Evolutionary conservation across 2,329 filamentous ascomycete species (phyloP), one percentile per base, ranked within the genome.

Genomic region (Alternaria brassicicola): DNA sequence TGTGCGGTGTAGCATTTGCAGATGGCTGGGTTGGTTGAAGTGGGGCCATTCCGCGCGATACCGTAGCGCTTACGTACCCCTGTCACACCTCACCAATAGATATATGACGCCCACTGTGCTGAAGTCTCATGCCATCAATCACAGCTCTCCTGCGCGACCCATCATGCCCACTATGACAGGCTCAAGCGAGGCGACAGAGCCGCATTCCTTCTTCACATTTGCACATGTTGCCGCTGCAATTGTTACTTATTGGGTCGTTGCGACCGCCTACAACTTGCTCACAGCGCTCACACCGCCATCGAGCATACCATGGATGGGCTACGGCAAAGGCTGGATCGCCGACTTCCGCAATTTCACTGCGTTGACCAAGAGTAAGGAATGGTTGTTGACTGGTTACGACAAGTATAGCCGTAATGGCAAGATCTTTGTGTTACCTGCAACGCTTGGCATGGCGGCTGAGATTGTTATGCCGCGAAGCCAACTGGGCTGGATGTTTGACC

Each of bases 401-500:
- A 62, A 64, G 25, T 72, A 74, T 58, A 66, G 57, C 59, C 71
- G 72, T 28, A 42, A 66, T 0, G 59, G 62, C 45, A 61, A 65
- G n/a, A 46, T 66, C 17, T 75, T 72, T 54, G 64, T 75, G 21
- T 58, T 74, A 6, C 70, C 71, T 17, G 47, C 62, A 15, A 65
- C 64, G 12, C 64, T 73, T 2, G 69, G 71, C 13, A 59, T 63
- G 48, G 30, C 47, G 15, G 60, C 70, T 3, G 73, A 75, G 58
- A 54, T 79, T 33, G 61, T 80, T 4, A 56, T 80, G 6, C 78
- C 78, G 10, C 59, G 49, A 6, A 70, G 69, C 4, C 70, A 78
- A 41, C 66, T 79, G 51, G 39, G 52, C 15, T 81, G 79, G 79
- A 71, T 82, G 43, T 63, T 80, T 17, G 76, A 79, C 28, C 76